Percentiles rank a stretch among this genome's conserved stretches.
Conservation (phyloP, 2,329 filamentous ascomycete species). For the Anisogramma anomala region DNA sequence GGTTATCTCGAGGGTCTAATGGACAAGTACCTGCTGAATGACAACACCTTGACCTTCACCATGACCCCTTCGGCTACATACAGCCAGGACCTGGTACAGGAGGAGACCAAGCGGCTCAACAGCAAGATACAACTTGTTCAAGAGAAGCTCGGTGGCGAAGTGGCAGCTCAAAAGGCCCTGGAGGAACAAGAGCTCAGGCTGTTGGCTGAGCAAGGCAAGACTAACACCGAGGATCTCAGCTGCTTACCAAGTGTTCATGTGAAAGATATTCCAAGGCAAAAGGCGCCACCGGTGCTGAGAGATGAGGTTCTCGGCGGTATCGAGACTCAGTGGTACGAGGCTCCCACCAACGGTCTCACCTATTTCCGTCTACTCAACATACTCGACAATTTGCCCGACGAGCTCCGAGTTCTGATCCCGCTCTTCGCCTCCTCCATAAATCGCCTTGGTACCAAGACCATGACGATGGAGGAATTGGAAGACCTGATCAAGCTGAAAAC, state of each 20-base stretch:
- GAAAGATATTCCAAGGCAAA: constrained; percentile 72
- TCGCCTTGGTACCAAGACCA: constrained; percentile 78
- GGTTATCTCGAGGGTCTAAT: constrained; percentile 75
- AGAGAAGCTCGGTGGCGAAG: constrained; percentile 55
- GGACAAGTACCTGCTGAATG: constrained; percentile 81
- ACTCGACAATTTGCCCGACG: constrained; percentile 67
- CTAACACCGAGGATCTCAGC: constrained; percentile 72
- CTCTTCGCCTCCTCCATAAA: constrained; percentile 88
- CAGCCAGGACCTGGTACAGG: constrained; percentile 58
- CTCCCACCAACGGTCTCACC: constrained; percentile 87
- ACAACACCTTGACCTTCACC: constrained; percentile 80
- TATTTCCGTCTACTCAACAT: constrained; percentile 87
- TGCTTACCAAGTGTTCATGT: constrained; percentile 82
- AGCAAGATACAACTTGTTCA: constrained; percentile 61
- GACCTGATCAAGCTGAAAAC: constrained; percentile 95
- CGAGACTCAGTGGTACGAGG: constrained; percentile 79
- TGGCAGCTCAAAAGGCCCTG: constrained; percentile 59
- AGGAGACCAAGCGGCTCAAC: constrained; percentile 66
- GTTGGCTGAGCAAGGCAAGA: constrained; percentile 70
- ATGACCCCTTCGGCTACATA: constrained; percentile 80
- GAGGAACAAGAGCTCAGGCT: constrained; percentile 70
- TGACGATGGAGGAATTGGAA: constrained; percentile 89
- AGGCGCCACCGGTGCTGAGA: constrained; percentile 47
- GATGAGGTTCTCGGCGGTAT: constrained; percentile 56
- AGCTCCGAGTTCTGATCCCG: constrained; percentile 73